Percentiles rank a stretch among this genome's conserved stretches.
Evolutionary conservation across 2,329 filamentous ascomycete genomes (phyloP).

Genomic region (Pseudopyrenochaeta lycopersici): DNA sequence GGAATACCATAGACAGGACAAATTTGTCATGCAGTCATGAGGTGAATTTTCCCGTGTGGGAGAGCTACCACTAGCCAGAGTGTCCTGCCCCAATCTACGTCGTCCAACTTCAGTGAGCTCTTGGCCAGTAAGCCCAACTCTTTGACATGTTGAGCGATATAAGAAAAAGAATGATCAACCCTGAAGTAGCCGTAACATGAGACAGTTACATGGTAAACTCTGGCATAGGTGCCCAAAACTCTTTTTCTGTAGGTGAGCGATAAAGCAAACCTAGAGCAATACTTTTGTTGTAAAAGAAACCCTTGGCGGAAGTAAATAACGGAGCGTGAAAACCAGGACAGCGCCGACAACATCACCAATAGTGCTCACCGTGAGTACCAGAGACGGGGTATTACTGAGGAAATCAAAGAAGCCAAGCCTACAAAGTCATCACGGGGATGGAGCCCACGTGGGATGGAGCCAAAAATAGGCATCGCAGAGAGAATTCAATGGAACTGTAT

Average conservation of each 20-base stretch:
- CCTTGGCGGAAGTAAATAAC: not conserved
- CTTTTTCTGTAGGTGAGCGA: not conserved
- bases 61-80: too few species aligned
- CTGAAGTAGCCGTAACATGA: not conserved
- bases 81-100: not conserved
- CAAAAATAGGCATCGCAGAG: not conserved
- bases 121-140: not conserved
- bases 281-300: not conserved
- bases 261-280: not conserved
- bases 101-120: not conserved
- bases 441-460: slow-evolving; percentile 3
- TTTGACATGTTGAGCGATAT: not conserved
- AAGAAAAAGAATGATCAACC: not conserved
- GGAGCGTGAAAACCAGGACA: not conserved
- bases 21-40: too few species aligned
- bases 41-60: too few species aligned
- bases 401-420: not conserved
- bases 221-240: not conserved
- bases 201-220: not conserved
- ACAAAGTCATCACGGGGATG: not conserved
- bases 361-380: not conserved
- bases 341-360: not conserved
- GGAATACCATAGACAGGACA: too few species aligned
- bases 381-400: not conserved
- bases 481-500: not conserved